phyloP scores from a whole-genome alignment of 129 eudicot genomes.

The carrot (Daucus carota) region DH1_v3.0 NC_030387.2:9777501-9778000 shows the following conservation, averaged over 20 bases:
- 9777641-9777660: neutral
- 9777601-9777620: too few relatives aligned
- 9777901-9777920: slow-evolving; percentile 13
- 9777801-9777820: slow-evolving; percentile 6
- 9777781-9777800: neutral
- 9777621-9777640: neutral
- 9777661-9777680: neutral
- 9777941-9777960: slow-evolving; percentile 71
- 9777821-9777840: neutral
- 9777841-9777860: neutral
- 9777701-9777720: neutral
- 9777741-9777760: neutral
- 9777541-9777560: neutral
- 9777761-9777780: neutral
- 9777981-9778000: slow-evolving; percentile 89
- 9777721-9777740: neutral
- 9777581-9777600: too few relatives aligned
- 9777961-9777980: slow-evolving; percentile 82
- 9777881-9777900: neutral
- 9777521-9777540: neutral
- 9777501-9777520: too few relatives aligned
- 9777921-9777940: slow-evolving; percentile 49
- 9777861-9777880: neutral
- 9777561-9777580: neutral
- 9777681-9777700: neutral